Conservation (phyloP, 768 basidiomycete genomes). For the Lactarius indigo region DNA sequence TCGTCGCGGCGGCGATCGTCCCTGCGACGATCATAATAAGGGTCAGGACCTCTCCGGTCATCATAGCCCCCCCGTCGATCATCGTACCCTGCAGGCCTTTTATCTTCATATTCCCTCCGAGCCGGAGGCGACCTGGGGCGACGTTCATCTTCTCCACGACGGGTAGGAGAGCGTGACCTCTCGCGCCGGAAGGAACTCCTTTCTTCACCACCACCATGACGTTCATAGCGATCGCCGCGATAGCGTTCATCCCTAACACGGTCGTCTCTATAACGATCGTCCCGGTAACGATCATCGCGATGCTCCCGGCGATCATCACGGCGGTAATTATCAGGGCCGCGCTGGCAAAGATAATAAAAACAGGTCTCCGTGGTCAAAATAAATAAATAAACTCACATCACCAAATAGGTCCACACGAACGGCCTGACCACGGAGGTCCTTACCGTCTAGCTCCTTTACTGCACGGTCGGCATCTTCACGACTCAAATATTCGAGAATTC, state of each 20-base stretch:
- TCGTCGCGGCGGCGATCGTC: slow-evolving; percentile 82
- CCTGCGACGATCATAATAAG: slow-evolving; percentile 85
- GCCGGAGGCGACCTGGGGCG: slow-evolving; percentile 82
- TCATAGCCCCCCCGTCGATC: slow-evolving; percentile 81
- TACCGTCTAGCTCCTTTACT: slow-evolving; percentile 80
- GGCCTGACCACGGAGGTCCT: slow-evolving; percentile 79
- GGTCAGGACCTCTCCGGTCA: slow-evolving; percentile 80
- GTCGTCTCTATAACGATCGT: slow-evolving; percentile 35
- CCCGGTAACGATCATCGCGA: slow-evolving; percentile 39
- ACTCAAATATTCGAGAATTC: slow-evolving; percentile 86
- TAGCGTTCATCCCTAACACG: slow-evolving; percentile 59
- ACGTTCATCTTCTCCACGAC: slow-evolving; percentile 71
- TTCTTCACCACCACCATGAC: slow-evolving; percentile 47
- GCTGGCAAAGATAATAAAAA: slow-evolving; percentile 37
- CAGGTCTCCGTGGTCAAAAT: slow-evolving; percentile 10
- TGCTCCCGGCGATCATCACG: slow-evolving; percentile 70
- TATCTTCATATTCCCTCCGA: slow-evolving; percentile 78
- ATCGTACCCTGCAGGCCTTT: slow-evolving; percentile 91
- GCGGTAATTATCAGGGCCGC: slow-evolving; percentile 71
- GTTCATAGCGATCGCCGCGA: slow-evolving; percentile 35
- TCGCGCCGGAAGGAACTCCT: slow-evolving; percentile 60
- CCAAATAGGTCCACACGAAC: slow-evolving; percentile 71
- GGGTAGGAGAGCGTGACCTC: slow-evolving; percentile 73
- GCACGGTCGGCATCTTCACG: slow-evolving; percentile 92
- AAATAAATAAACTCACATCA: slow-evolving; percentile 43